phyloP scores from a whole-genome alignment of 768 basidiomycete species.

The Xerocomellus intermedius region DNA sequence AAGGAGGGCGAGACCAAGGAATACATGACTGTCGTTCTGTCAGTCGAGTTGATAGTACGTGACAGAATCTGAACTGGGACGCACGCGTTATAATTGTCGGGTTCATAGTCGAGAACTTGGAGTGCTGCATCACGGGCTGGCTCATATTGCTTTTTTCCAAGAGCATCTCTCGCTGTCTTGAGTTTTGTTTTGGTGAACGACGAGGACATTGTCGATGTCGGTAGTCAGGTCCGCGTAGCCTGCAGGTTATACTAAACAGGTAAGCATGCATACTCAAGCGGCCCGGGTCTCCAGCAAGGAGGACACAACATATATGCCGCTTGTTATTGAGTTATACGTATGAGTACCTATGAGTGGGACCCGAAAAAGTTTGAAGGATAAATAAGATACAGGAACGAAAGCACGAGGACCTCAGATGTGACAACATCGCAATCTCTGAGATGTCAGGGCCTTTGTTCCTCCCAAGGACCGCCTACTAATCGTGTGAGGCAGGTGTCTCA shows the following conservation, averaged over 20 bases:
- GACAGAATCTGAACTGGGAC: constrained; percentile 28
- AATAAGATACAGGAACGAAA: not conserved
- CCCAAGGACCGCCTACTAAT: not conserved
- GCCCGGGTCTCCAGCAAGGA: not conserved
- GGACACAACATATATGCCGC: not conserved
- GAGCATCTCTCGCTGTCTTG: constrained; percentile 73
- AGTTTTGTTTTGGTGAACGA: constrained; percentile 66
- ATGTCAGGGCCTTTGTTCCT: not conserved
- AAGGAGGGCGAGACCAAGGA: constrained; percentile 75
- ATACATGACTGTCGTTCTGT: constrained; percentile 63
- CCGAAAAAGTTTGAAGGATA: not conserved
- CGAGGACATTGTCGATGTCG: constrained; percentile 27
- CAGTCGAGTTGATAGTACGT: not conserved
- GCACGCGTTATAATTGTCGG: constrained; percentile 86
- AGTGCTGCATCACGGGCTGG: constrained; percentile 64
- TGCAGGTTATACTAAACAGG: too few relatives aligned
- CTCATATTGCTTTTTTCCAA: constrained; percentile 72
- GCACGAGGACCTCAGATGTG: not conserved
- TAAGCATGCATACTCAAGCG: too few relatives aligned
- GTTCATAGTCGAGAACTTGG: constrained; percentile 70
- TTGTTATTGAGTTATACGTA: not conserved
- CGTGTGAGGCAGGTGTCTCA: not conserved
- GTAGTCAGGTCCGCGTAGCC: not conserved
- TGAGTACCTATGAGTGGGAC: not conserved
- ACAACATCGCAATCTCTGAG: not conserved